Evolutionary conservation across 2,329 filamentous ascomycete genomes (phyloP).

Genomic region (Rhinocladiella mackenziei): DNA sequence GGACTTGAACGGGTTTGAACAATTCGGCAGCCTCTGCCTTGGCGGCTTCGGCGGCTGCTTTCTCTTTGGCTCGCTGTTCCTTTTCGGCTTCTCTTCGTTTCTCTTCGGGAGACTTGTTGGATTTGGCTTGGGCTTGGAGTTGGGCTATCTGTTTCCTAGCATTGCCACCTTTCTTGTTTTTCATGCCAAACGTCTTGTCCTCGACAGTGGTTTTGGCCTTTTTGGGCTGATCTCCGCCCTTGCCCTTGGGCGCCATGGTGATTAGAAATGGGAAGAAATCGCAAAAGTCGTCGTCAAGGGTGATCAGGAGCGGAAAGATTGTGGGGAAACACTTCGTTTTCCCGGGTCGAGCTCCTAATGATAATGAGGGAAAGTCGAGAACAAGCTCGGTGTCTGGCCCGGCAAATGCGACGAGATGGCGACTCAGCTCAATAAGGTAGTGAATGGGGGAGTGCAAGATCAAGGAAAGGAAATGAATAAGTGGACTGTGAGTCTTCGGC

Average conservation of each 20-base stretch:
- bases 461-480: no score
- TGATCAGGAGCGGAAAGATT: background rate
- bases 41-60: conserved; percentile 82
- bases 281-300: background rate
- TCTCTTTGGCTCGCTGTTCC: conserved; percentile 71
- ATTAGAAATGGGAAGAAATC: background rate
- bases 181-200: conserved; percentile 99
- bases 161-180: conserved; percentile 95
- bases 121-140: conserved; percentile 68
- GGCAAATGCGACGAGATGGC: no score
- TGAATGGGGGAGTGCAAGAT: no score
- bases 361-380: no score
- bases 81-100: conserved; percentile 72
- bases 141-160: conserved; percentile 89
- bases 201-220: conserved; percentile 59
- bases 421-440: no score
- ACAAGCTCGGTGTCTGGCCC: no score
- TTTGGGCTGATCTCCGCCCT: conserved; percentile 41
- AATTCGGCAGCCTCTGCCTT: conserved; percentile 74
- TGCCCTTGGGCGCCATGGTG: conserved; percentile 46
- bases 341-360: no score
- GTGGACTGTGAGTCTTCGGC: no score
- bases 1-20: conserved; percentile 88
- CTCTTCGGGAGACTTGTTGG: conserved; percentile 76
- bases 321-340: no score